These are phyloP conservation scores for Euphorbia celastroides DNA, from an alignment of 441 rosid species.

Conservation along the genomic window DNA sequence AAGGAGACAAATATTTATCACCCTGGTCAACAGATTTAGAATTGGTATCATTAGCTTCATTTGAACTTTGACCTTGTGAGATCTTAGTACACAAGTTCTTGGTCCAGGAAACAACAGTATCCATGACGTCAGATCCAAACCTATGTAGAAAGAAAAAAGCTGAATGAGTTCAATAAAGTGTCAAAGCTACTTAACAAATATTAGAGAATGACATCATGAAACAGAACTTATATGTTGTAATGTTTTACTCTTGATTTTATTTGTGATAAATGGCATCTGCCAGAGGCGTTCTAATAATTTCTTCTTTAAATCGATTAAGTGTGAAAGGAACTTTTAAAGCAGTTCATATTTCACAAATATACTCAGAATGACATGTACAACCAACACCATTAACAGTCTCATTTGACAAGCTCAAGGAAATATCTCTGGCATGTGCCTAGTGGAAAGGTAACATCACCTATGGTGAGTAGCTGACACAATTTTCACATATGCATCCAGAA, in stretches of 20 bases:
- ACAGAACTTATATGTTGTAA: not conserved
- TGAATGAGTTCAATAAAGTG: not conserved
- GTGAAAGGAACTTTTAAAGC: not conserved
- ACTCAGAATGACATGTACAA: not conserved
- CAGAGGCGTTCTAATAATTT: not conserved
- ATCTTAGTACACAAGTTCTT: slow-evolving; percentile 61
- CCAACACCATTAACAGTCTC: not conserved
- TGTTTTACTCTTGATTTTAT: not conserved
- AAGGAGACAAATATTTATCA: slow-evolving; percentile 53
- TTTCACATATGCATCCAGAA: not conserved
- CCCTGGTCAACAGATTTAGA: slow-evolving; percentile 42
- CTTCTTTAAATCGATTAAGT: not conserved
- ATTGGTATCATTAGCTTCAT: slow-evolving; percentile 35
- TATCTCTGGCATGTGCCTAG: not conserved
- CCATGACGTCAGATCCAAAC: slow-evolving; percentile 94
- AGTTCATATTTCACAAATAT: not conserved
- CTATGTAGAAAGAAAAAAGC: slow-evolving; percentile 26
- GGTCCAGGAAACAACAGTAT: slow-evolving; percentile 79
- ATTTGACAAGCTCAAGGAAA: not conserved
- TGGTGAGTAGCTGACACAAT: not conserved
- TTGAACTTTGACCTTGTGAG: slow-evolving; percentile 46
- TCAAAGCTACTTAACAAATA: not conserved
- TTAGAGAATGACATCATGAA: not conserved
- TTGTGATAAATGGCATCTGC: not conserved
- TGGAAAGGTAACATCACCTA: not conserved